phyloP scores from a whole-genome alignment of 1,139 yeast genomes.

The Pichia sp. region DNA sequence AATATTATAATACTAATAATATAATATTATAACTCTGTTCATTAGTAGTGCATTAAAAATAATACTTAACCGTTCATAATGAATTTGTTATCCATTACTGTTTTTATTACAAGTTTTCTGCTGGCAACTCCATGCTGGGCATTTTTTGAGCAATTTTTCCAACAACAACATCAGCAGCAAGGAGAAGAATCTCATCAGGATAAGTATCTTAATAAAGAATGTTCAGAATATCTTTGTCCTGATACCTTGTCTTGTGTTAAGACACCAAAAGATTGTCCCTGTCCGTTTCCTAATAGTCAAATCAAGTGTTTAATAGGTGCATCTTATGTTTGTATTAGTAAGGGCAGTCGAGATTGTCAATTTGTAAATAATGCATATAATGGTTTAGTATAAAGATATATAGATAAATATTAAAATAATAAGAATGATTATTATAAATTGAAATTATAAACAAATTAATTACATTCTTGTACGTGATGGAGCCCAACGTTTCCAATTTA shows the following conservation, averaged over 20 bases:
- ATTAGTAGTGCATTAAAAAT: too few species aligned
- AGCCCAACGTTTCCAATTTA: constrained; percentile 72
- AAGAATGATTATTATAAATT: constrained; percentile 20
- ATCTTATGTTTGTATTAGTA: constrained; percentile 65
- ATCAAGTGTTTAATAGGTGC: constrained; percentile 61
- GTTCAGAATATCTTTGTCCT: constrained; percentile 71
- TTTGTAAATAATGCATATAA: constrained; percentile 55
- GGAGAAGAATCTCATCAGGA: constrained; percentile 25
- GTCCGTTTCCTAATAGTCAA: constrained; percentile 83
- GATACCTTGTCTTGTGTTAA: constrained; percentile 77
- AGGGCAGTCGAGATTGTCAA: constrained; percentile 62
- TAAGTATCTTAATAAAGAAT: constrained; percentile 34
- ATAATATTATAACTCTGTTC: too few species aligned
- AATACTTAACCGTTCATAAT: not conserved
- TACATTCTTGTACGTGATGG: constrained; percentile 73
- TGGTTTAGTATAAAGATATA: constrained; percentile 30
- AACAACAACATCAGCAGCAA: constrained; percentile 31
- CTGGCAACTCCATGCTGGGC: constrained; percentile 8
- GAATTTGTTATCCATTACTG: not conserved
- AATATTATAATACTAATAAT: too few species aligned
- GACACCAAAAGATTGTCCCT: constrained; percentile 70
- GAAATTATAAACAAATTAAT: not conserved
- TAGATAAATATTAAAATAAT: constrained; percentile 1
- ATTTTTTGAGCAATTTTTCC: constrained; percentile 18
- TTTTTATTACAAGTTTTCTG: not conserved